Evolutionary conservation across 2,329 filamentous ascomycete species (phyloP).

Genomic region (Aspergillus ustus): DNA sequence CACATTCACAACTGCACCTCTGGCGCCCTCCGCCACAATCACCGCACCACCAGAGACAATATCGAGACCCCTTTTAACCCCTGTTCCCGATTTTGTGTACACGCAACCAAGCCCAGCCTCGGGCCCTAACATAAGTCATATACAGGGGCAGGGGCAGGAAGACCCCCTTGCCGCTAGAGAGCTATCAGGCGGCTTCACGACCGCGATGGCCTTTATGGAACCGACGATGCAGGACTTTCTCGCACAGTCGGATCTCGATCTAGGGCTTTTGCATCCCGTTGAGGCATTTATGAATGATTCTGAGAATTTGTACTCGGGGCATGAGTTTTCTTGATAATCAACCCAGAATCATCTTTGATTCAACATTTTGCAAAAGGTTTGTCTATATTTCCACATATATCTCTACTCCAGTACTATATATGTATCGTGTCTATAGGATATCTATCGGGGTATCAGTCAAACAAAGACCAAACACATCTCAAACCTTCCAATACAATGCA

Average conservation of each 20-base stretch:
- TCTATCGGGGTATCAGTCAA: constrained; percentile 1
- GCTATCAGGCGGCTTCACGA: constrained; percentile 35
- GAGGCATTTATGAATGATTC: constrained; percentile 42
- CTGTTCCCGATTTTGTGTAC: not conserved
- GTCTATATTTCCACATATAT: constrained; percentile 10
- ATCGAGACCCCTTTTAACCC: not conserved
- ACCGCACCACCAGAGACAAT: not conserved
- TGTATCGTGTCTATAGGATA: not conserved
- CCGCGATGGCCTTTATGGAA: constrained; percentile 44
- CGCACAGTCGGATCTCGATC: constrained; percentile 43
- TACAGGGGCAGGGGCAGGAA: not conserved
- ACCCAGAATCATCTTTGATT: not conserved
- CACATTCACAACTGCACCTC: not conserved
- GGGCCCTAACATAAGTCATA: not conserved
- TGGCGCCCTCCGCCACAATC: not conserved
- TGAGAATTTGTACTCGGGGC: constrained; percentile 17
- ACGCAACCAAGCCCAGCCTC: not conserved
- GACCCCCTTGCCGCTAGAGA: not conserved
- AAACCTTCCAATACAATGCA: not conserved
- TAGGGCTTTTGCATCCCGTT: constrained; percentile 40
- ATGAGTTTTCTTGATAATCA: constrained; percentile 6
- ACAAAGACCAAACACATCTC: constrained; percentile 2
- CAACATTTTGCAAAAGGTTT: not conserved
- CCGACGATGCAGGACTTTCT: constrained; percentile 47
- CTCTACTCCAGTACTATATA: not conserved